Conservation (phyloP, 345 rosid genomes). For the Citrus maxima region DNA sequence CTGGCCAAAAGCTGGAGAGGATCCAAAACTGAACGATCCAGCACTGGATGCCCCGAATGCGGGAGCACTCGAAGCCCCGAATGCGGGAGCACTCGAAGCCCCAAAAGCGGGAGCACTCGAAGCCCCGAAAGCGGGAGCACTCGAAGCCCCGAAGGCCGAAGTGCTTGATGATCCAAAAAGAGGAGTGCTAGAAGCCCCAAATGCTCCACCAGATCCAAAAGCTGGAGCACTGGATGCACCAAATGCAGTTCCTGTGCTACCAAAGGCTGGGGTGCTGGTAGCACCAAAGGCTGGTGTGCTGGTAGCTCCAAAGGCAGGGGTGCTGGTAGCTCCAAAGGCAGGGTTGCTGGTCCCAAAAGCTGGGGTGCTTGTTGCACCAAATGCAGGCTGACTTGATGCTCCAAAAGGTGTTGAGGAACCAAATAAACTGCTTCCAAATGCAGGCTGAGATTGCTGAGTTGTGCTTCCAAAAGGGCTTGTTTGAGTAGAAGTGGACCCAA, state of each 20-base stretch:
- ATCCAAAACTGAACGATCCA: slow-evolving; percentile 59
- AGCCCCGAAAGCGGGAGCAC: slow-evolving; percentile 35
- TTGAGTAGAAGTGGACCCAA: slow-evolving; percentile 61
- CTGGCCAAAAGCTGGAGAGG: slow-evolving; percentile 76
- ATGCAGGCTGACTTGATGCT: slow-evolving; percentile 52
- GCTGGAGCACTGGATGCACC: slow-evolving; percentile 39
- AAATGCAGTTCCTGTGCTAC: slow-evolving; percentile 35
- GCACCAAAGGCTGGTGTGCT: slow-evolving; percentile 55
- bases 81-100: slow-evolving; percentile 24
- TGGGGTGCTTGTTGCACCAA: slow-evolving; percentile 46
- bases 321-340: background rate
- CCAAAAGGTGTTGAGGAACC: slow-evolving; percentile 72
- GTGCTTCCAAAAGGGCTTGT: slow-evolving; percentile 63
- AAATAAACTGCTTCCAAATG: slow-evolving; percentile 60
- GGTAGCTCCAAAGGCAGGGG: slow-evolving; percentile 51
- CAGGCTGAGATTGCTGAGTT: slow-evolving; percentile 69
- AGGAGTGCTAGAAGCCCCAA: slow-evolving; percentile 42
- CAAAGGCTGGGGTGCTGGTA: slow-evolving; percentile 42
- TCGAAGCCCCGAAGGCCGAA: slow-evolving; percentile 36
- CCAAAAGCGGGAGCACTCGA: slow-evolving; percentile 35
- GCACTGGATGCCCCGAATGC: slow-evolving; percentile 55
- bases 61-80: slow-evolving; percentile 35
- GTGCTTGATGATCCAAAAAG: slow-evolving; percentile 46
- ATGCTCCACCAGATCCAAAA: slow-evolving; percentile 45
- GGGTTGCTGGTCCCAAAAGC: slow-evolving; percentile 47